Base-by-base conservation (phyloP, 164 flowering plant species). In the Magnolia kwangsiensis region DNA sequence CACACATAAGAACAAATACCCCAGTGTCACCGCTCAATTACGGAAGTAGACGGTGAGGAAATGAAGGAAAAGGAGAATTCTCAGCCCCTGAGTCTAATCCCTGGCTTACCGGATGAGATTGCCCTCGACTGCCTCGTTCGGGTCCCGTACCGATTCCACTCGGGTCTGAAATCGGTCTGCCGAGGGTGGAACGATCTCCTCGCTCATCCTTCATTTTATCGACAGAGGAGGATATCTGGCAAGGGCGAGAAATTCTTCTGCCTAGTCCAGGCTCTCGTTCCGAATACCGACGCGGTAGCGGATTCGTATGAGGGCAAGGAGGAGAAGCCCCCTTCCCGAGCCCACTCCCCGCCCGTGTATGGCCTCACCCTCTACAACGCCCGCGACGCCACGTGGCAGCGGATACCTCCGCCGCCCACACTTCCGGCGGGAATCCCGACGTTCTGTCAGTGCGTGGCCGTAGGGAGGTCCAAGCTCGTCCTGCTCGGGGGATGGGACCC, bases 401-500 rank as follows among this genome's bases (percentile, higher is more conserved):
- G 83, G 59, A 61, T 76, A 16, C 72, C 50, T 11, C 69, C 72
- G 1, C 5, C 58, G 11, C 50, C 24, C 21, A 13, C 13, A 3
- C 19, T 50, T 19, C 65, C 61, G 11, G 61, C 55, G 19, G 80
- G 80, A 7, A 71, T 81, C n/a, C 84, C 86, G 1, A 45, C 78
- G 75, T 81, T 81, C 76, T 80, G 76, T 73, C 84, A 81, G 50
- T 79, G 82, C 64, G 78, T 83, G 9, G 81, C 77, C 59, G 67
- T 78, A 23, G 63, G 71, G 21, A 77, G 77, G 21, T 37, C 45
- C 45, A 84, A 84, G 58, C 65, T 84, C 7, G 20, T 84, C 23
- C 72, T 84, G 9, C 14, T 84, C 1, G 86, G 86, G 21, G 86
- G 86, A 8, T 84, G 84, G 84, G 86, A 84, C 66, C 82, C 82